Conservation (phyloP, 2,329 filamentous ascomycete species). For the Pseudopithomyces chartarum region DNA sequence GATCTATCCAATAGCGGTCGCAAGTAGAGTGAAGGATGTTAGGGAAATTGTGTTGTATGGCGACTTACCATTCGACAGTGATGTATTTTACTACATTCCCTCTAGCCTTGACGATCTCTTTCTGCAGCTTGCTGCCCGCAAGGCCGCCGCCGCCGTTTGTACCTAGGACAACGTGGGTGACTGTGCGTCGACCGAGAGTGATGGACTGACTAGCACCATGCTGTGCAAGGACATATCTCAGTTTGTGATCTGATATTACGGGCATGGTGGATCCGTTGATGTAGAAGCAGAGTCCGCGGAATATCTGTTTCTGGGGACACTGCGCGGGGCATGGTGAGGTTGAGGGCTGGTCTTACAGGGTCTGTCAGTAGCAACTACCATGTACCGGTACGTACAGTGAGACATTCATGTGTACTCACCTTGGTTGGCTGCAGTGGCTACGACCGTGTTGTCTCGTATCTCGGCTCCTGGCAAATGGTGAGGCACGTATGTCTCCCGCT, state of each 20-base stretch:
- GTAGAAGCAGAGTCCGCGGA: constrained; percentile 75
- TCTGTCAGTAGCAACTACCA: neutral
- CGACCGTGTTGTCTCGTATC: neutral
- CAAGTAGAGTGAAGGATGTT: constrained; percentile 4
- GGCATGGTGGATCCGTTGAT: constrained; percentile 88
- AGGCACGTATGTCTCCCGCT: constrained; percentile 5
- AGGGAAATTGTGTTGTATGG: neutral
- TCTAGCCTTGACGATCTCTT: constrained; percentile 71
- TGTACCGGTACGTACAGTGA: neutral
- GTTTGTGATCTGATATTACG: constrained; percentile 79
- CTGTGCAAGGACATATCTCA: constrained; percentile 76
- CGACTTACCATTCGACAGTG: constrained; percentile 71
- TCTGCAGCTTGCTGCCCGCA: constrained; percentile 77
- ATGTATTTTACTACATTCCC: constrained; percentile 79
- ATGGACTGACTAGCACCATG: constrained; percentile 76
- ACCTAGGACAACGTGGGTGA: constrained; percentile 87
- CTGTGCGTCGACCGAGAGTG: constrained; percentile 70
- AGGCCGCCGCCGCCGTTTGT: constrained; percentile 70
- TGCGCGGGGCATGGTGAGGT: constrained; percentile 7
- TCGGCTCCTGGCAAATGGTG: neutral
- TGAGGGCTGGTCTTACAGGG: neutral
- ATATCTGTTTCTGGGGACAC: constrained; percentile 55
- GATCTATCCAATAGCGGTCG: neutral
- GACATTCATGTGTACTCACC: neutral
- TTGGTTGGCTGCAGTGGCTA: neutral